Evolutionary conservation across 148 eudicot species (phyloP).

Genomic region (Tetragonia tetragonoides): DNA sequence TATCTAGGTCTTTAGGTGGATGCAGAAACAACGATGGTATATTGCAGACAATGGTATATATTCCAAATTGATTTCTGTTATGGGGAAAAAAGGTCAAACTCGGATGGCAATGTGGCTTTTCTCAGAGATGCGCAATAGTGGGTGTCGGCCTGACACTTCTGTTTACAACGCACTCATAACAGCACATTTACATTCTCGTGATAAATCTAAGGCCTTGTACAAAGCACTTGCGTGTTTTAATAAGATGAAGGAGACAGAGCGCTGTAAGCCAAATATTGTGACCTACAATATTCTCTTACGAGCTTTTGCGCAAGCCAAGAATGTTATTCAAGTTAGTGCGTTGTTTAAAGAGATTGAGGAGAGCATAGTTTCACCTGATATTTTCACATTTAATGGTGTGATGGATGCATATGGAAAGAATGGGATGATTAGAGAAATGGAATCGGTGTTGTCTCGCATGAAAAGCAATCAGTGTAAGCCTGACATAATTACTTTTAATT

Average conservation of each 20-base stretch:
- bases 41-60: slow-evolving; percentile 89
- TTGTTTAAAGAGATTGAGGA: slow-evolving; percentile 79
- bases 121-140: slow-evolving; percentile 96
- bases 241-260: slow-evolving; percentile 89
- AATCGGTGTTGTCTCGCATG: slow-evolving; percentile 67
- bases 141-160: slow-evolving; percentile 85
- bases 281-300: slow-evolving; percentile 87
- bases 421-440: slow-evolving; percentile 96
- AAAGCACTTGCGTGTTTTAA: slow-evolving; percentile 76
- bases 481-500: slow-evolving; percentile 73
- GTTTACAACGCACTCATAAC: slow-evolving; percentile 84
- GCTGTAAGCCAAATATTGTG: slow-evolving; percentile 72
- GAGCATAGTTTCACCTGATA: slow-evolving; percentile 70
- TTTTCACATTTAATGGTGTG: slow-evolving; percentile 82
- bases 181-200: slow-evolving; percentile 84
- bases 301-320: slow-evolving; percentile 83
- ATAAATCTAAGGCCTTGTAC: slow-evolving; percentile 76
- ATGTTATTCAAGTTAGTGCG: slow-evolving; percentile 56
- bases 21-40: slow-evolving; percentile 96
- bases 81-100: slow-evolving; percentile 92
- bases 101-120: slow-evolving; percentile 96
- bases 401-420: slow-evolving; percentile 98
- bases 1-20: slow-evolving; percentile 75
- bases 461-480: slow-evolving; percentile 73
- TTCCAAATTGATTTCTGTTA: slow-evolving; percentile 83